Evolutionary conservation across 805 yeast genomes (phyloP).

Genomic region (Grigorovia yakushimaensis): DNA sequence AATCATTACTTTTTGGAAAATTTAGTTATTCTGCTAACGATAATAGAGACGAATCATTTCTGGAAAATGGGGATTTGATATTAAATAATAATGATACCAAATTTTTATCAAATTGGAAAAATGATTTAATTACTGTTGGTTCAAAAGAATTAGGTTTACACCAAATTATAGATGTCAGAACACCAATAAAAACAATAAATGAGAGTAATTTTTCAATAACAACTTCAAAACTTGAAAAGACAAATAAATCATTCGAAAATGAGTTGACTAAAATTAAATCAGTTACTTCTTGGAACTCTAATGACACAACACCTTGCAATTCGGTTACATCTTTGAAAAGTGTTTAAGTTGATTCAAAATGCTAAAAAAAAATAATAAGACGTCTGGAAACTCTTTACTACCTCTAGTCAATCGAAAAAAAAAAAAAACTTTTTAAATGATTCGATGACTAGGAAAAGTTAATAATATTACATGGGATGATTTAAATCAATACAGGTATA

Average conservation of each 20-base stretch:
- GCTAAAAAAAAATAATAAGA: not conserved
- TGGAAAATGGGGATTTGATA: slow-evolving; percentile 21
- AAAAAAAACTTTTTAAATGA: not conserved
- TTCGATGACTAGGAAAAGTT: no score
- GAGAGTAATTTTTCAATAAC: not conserved
- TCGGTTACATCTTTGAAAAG: not conserved
- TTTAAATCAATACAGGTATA: not conserved
- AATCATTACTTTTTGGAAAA: slow-evolving; percentile 1
- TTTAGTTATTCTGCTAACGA: not conserved
- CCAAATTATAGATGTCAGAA: slow-evolving; percentile 13
- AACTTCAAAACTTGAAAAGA: not conserved
- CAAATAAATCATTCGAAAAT: not conserved
- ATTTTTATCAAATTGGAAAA: not conserved
- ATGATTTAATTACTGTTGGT: slow-evolving; percentile 9
- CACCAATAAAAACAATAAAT: not conserved
- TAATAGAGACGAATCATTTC: not conserved
- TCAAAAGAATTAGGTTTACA: slow-evolving; percentile 21
- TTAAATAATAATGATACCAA: slow-evolving; percentile 4
- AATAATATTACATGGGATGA: not conserved
- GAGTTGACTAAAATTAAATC: not conserved
- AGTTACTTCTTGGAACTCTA: not conserved
- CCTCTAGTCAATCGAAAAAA: not conserved
- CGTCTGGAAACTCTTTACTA: no score
- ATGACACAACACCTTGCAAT: not conserved
- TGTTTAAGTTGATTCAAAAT: not conserved